Evolutionary conservation across 345 rosid genomes (phyloP).

Genomic region (Mallotus nudiflorus): DNA sequence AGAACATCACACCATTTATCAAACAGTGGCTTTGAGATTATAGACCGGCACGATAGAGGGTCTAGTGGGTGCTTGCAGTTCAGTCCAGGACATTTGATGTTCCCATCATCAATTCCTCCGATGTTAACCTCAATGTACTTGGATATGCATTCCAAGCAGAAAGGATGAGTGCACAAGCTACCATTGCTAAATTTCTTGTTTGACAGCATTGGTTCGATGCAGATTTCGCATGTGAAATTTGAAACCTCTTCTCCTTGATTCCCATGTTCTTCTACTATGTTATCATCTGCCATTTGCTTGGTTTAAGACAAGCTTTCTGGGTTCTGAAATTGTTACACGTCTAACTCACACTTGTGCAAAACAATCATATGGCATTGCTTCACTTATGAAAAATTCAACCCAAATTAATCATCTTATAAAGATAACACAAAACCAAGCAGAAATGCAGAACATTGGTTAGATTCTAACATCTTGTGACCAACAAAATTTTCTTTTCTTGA

Average conservation of each 20-base stretch:
- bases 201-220: conserved; percentile 24
- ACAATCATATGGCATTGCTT: background rate
- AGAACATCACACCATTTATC: conserved; percentile 35
- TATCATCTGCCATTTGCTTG: background rate
- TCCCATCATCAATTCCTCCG: conserved; percentile 17
- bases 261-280: conserved; percentile 2
- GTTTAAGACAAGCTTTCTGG: background rate
- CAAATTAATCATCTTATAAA: no score
- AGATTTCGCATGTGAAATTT: conserved; percentile 31
- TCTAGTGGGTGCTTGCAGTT: conserved; percentile 26
- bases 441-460: no score
- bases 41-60: conserved; percentile 24
- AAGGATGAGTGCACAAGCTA: conserved; percentile 23
- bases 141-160: conserved; percentile 32
- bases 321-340: no score
- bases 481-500: no score
- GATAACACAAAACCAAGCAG: no score
- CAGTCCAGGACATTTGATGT: conserved; percentile 29
- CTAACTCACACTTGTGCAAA: background rate
- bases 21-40: conserved; percentile 24
- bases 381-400: background rate
- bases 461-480: no score
- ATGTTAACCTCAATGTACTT: conserved; percentile 25
- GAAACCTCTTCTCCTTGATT: conserved; percentile 10
- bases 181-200: conserved; percentile 27